Base-by-base conservation (phyloP, 83 land plant species). In the Picea mariana region DNA sequence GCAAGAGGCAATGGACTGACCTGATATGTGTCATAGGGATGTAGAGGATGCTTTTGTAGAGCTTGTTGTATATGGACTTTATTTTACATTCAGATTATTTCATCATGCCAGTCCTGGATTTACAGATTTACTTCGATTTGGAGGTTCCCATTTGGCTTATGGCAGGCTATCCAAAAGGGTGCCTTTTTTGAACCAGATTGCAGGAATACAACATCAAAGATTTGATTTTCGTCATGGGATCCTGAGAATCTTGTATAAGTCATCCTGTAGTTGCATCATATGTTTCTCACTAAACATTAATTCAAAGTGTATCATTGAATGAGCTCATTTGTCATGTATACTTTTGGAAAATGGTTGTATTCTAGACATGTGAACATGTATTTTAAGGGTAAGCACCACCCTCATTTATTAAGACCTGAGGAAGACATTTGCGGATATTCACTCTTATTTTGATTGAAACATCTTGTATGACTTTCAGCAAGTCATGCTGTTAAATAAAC, bases 201-300 rank as follows among this genome's bases (percentile, higher is more conserved):
- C 42, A 69, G 75, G 75, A 52, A n/a, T 69, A 40, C 75, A 69
- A 69, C 75, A 69, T 69, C 75, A 44, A 69, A 69, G 75, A 69
- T 69, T 69, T 69, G 21, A 18, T 69, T 69, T 69, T 69, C 49
- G 38, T 69, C 75, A 69, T 69, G 75, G 75, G 38, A 69, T 69
- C 75, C 75, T 69, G 75, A 69, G 47, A 40, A 69, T 38, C 47
- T 44, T 40, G 73, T 69, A 44, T 69, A 69, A 69, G 75, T 44
- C 42, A 44, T 12, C 42, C 75, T 69, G 49, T 44, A 69, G 75
- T 69, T 38, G 34, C 75, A 38, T 68, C 73, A 68, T 69, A 20
- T 20, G 42, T 69, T 44, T 69, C 44, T 69, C 58, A 52, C 58
- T 52, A 52, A 12, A 52, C 58, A 52, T 52, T 52, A 52, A 52